phyloP scores from a whole-genome alignment of 208 protist species.

The Trypanosoma scelopori region DNA sequence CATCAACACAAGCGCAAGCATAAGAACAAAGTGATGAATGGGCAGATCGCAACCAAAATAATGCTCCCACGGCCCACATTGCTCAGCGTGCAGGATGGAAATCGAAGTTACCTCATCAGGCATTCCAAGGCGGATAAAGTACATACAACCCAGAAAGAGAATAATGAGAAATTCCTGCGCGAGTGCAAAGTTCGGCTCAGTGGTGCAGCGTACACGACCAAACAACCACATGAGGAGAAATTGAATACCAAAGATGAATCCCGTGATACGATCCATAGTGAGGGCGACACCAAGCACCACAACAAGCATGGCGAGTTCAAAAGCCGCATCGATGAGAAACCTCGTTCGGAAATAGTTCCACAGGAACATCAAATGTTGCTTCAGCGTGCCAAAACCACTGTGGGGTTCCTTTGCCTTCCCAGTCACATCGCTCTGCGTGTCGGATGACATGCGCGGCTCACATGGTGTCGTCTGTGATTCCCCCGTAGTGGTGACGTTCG shows the following conservation, averaged over 20 bases:
- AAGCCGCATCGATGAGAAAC: conserved; percentile 20
- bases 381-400: neutral
- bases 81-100: conserved; percentile 13
- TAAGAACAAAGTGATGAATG: conserved; percentile 15
- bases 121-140: conserved; percentile 28
- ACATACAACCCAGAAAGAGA: conserved; percentile 1
- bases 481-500: neutral
- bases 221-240: conserved; percentile 14
- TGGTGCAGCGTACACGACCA: conserved; percentile 23
- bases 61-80: conserved; percentile 20
- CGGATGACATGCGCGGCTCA: neutral
- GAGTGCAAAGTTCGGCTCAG: neutral
- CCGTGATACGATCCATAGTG: conserved; percentile 16
- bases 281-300: conserved; percentile 18
- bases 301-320: conserved; percentile 22
- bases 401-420: neutral
- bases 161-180: conserved; percentile 7
- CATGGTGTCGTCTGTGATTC: neutral
- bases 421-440: neutral
- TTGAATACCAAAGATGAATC: conserved; percentile 17
- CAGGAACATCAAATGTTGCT: conserved; percentile 8
- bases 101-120: conserved; percentile 2
- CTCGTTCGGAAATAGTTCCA: conserved; percentile 9
- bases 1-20: conserved; percentile 16
- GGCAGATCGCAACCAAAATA: conserved; percentile 29